phyloP scores from a whole-genome alignment of 257 asterid genomes.

The Solanum lycopersicoides region DNA sequence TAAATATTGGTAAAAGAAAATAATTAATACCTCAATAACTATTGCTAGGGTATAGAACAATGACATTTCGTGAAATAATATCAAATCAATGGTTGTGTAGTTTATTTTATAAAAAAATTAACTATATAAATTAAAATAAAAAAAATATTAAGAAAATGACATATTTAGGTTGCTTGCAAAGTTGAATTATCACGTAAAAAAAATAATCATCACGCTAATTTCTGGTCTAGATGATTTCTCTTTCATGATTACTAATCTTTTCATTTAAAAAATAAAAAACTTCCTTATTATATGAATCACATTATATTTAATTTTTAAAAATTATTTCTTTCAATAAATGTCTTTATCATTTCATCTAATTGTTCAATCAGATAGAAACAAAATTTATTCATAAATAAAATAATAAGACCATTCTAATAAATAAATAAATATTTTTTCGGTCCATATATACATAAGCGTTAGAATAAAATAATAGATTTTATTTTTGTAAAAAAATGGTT shows the following conservation, averaged over 20 bases:
- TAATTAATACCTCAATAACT: not conserved
- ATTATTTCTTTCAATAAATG: not conserved
- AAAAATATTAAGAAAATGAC: not conserved
- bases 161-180: not conserved
- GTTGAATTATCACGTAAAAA: not conserved
- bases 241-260: not conserved
- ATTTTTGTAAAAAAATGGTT: not conserved
- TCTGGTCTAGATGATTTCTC: not conserved
- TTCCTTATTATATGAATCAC: not conserved
- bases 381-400: not conserved
- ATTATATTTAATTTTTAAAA: not conserved
- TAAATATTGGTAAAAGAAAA: not conserved
- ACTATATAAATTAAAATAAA: not conserved
- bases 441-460: not conserved
- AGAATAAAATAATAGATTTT: not conserved
- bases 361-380: not conserved
- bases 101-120: not conserved
- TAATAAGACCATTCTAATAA: not conserved
- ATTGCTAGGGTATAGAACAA: not conserved
- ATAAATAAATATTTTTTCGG: no score
- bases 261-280: not conserved
- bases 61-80: not conserved
- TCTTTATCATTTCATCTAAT: not conserved
- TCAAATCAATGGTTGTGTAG: not conserved
- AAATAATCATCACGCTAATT: not conserved